Evolutionary conservation across 495 filamentous ascomycete species (phyloP).

Genomic region (Penicillium salamii): DNA sequence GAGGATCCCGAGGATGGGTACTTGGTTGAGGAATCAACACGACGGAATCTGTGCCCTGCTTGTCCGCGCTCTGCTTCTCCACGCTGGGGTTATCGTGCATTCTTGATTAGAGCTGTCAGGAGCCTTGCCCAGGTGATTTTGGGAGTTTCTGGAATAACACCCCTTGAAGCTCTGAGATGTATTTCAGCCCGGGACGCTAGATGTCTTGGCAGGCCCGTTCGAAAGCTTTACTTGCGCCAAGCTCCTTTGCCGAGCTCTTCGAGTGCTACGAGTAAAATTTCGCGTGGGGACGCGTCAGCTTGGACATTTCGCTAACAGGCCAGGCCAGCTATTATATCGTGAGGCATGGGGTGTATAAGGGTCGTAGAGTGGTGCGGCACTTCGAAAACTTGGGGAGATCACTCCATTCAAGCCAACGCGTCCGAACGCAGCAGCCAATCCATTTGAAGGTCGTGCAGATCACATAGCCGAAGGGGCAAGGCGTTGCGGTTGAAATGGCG

Average conservation of each 20-base stretch:
- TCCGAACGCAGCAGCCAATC: too few relatives aligned
- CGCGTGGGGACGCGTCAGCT: slow-evolving; percentile 2
- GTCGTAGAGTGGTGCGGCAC: neutral
- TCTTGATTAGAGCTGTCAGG: neutral
- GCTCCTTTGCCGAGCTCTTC: slow-evolving; percentile 4
- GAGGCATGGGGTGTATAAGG: too few relatives aligned
- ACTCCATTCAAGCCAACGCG: too few relatives aligned
- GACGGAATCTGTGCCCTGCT: slow-evolving; percentile 18
- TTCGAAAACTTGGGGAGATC: too few relatives aligned
- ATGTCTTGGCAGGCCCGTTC: slow-evolving; percentile 1
- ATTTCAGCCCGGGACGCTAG: neutral
- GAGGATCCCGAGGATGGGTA: slow-evolving; percentile 44
- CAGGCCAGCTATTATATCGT: neutral
- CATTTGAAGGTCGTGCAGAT: too few relatives aligned
- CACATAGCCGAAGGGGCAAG: neutral
- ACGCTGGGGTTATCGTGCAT: neutral
- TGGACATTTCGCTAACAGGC: neutral
- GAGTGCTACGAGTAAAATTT: neutral
- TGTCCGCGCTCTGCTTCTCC: slow-evolving; percentile 1
- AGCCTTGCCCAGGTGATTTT: neutral
- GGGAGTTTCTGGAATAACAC: neutral
- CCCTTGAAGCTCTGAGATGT: neutral
- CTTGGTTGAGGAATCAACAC: slow-evolving; percentile 48
- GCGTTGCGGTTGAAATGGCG: too few relatives aligned
- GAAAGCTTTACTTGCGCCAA: neutral